phyloP scores from a whole-genome alignment of 1,284 basidiomycete genomes.

The Cryptococcus neoformans region DNA sequence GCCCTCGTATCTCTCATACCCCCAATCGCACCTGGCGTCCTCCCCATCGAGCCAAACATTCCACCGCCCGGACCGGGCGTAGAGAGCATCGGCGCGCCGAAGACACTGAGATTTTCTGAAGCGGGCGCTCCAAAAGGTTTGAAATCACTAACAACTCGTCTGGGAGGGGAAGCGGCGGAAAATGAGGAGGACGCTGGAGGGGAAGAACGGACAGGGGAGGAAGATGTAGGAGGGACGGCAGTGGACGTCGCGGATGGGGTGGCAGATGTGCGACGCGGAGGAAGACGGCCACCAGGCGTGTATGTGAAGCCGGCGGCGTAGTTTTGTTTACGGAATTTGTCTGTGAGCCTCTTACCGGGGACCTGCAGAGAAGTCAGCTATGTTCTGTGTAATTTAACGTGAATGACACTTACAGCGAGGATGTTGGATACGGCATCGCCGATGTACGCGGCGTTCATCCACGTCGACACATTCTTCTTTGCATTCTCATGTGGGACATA shows the following conservation, averaged over 20 bases:
- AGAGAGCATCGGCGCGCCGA: constrained; percentile 50
- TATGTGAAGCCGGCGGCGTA: constrained; percentile 48
- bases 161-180: constrained; percentile 56
- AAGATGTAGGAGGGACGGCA: constrained; percentile 40
- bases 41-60: constrained; percentile 46
- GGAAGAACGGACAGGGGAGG: constrained; percentile 24
- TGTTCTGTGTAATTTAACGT: not conserved
- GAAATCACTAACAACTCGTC: constrained; percentile 84
- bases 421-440: constrained; percentile 73
- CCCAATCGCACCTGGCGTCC: constrained; percentile 31
- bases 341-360: constrained; percentile 87
- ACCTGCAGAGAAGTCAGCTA: constrained; percentile 55
- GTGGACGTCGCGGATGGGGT: constrained; percentile 38
- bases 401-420: constrained; percentile 61
- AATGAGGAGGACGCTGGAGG: constrained; percentile 2
- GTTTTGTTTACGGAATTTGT: constrained; percentile 65
- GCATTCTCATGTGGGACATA: constrained; percentile 87
- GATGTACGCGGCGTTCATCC: constrained; percentile 70
- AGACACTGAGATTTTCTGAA: constrained; percentile 25
- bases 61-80: constrained; percentile 46
- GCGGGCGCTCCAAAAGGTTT: constrained; percentile 72
- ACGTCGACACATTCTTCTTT: constrained; percentile 83
- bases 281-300: constrained; percentile 57
- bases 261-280: constrained; percentile 50
- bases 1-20: constrained; percentile 31